Conservation (phyloP, 495 filamentous ascomycete species). For the Penicillium steckii region DNA sequence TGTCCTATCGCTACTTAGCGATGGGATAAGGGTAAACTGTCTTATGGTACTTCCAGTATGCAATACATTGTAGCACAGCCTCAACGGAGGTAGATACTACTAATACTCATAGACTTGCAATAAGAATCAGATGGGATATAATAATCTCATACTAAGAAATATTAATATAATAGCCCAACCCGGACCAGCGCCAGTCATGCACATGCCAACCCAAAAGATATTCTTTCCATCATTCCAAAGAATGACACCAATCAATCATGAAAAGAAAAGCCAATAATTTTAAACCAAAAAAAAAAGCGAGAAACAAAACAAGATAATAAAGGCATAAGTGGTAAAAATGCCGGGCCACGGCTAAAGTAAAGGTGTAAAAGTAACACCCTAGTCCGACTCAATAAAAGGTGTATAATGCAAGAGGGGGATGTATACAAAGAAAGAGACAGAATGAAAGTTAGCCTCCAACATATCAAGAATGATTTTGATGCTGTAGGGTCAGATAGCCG, state of each 20-base stretch:
- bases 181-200: conserved; percentile 16
- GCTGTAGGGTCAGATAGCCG: no score
- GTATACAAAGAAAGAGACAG: conserved; percentile 27
- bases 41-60: not conserved
- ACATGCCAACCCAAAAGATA: conserved; percentile 15
- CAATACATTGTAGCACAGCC: not conserved
- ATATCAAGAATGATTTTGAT: no score
- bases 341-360: not conserved
- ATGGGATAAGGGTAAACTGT: no score
- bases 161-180: not conserved
- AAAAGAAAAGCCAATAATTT: not conserved
- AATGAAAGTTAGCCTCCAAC: conserved; percentile 8
- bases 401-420: conserved; percentile 21
- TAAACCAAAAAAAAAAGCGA: conserved; percentile 3
- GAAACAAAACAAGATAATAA: not conserved
- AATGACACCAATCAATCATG: not conserved
- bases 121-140: conserved; percentile 4
- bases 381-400: conserved; percentile 4
- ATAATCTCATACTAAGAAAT: not conserved
- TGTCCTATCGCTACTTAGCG: no score
- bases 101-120: no score
- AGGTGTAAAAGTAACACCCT: conserved; percentile 3
- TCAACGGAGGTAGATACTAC: no score
- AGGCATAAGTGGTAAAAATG: not conserved
- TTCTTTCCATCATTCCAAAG: conserved; percentile 3